Percentiles rank a stretch among this genome's conserved stretches.
Conservation (phyloP, 805 yeast genomes). For the Sporopachydermia lactativora region DNA sequence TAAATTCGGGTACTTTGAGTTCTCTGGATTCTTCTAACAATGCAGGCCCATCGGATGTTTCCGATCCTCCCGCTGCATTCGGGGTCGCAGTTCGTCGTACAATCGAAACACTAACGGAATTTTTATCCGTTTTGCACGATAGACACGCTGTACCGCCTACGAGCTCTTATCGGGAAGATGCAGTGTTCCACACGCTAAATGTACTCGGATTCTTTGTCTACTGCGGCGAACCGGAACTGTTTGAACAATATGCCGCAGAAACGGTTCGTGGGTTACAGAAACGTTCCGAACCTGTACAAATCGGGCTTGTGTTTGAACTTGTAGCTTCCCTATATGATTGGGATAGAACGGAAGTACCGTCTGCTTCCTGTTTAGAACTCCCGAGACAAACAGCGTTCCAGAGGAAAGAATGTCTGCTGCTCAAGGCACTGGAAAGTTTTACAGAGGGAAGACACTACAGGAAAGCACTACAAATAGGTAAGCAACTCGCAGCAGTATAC, state of each 20-base stretch:
- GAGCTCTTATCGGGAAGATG: constrained; percentile 75
- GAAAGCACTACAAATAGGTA: constrained; percentile 66
- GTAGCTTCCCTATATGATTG: constrained; percentile 67
- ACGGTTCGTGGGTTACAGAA: constrained; percentile 50
- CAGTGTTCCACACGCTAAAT: constrained; percentile 66
- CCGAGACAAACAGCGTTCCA: constrained; percentile 75
- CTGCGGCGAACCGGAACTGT: constrained; percentile 65
- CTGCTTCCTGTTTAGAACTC: constrained; percentile 19
- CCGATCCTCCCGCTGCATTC: too few species aligned
- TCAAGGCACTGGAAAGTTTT: constrained; percentile 56
- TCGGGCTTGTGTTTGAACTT: constrained; percentile 67
- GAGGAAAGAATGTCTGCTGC: constrained; percentile 60
- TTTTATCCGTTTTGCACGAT: constrained; percentile 50
- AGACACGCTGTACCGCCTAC: constrained; percentile 65
- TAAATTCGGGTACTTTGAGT: too few species aligned
- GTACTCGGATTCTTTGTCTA: constrained; percentile 65
- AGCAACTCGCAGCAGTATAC: constrained; percentile 65
- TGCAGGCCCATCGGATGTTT: too few species aligned
- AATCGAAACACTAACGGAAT: too few species aligned
- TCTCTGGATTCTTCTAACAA: too few species aligned
- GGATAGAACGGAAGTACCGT: constrained; percentile 32
- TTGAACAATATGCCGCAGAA: constrained; percentile 64
- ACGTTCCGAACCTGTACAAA: constrained; percentile 60
- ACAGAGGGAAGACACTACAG: constrained; percentile 61
- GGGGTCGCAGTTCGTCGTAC: too few species aligned